Evolutionary conservation across 2,329 filamentous ascomycete species (phyloP).

Genomic region (Sclerotinia sclerotiorum): DNA sequence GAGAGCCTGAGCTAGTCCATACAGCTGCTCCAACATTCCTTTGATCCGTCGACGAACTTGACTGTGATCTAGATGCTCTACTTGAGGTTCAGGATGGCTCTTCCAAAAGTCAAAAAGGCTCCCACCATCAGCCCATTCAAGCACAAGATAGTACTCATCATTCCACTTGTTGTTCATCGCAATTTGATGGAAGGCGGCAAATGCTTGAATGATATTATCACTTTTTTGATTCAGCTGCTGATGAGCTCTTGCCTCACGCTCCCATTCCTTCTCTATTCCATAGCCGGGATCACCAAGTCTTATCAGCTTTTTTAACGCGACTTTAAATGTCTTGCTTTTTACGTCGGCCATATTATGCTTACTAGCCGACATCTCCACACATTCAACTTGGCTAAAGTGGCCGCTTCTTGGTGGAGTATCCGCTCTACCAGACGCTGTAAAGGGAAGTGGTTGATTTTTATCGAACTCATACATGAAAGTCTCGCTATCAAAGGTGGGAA

Average conservation of each 20-base stretch:
- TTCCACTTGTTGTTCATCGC: too few species aligned
- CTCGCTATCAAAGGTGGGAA: background rate
- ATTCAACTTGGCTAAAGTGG: slow-evolving; percentile 8
- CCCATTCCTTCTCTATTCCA: background rate
- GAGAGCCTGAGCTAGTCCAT: background rate
- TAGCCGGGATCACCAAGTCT: background rate
- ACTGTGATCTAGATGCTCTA: background rate
- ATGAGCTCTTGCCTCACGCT: slow-evolving; percentile 14
- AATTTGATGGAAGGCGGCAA: slow-evolving; percentile 7
- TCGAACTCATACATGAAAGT: slow-evolving; percentile 5
- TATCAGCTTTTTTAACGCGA: slow-evolving; percentile 15
- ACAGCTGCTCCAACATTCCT: background rate
- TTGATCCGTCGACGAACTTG: background rate
- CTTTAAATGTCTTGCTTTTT: background rate
- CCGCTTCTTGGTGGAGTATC: background rate
- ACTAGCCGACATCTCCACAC: slow-evolving; percentile 2
- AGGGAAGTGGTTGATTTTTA: background rate
- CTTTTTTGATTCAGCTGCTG: slow-evolving; percentile 1
- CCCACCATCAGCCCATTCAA: slow-evolving; percentile 1
- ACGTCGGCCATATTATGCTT: background rate
- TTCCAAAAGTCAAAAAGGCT: slow-evolving; percentile 3
- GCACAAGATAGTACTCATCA: background rate
- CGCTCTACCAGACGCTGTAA: background rate
- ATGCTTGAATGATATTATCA: slow-evolving; percentile 5
- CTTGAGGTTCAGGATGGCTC: background rate